Evolutionary conservation across 495 filamentous ascomycete species (phyloP).

Genomic region (Penicillium odoratum): DNA sequence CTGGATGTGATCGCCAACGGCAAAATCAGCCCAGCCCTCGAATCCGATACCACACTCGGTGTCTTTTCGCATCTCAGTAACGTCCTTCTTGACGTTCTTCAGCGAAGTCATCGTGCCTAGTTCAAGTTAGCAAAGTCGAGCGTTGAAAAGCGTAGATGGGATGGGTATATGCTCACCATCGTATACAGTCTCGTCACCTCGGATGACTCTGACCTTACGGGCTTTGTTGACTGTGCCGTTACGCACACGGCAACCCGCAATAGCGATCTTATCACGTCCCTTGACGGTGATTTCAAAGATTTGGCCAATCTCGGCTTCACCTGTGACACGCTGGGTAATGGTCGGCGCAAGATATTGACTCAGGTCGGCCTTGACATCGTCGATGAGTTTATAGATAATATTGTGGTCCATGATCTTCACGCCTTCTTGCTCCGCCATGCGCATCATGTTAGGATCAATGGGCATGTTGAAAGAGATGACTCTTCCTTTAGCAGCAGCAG

Average conservation of each 20-base stretch:
- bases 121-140: conserved; percentile 5
- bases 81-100: conserved; percentile 91
- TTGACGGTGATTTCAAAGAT: conserved; percentile 82
- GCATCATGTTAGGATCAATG: conserved; percentile 65
- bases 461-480: conserved; percentile 86
- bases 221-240: conserved; percentile 69
- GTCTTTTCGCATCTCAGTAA: conserved; percentile 83
- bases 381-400: conserved; percentile 88
- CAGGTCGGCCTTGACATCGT: conserved; percentile 72
- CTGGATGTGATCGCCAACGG: conserved; percentile 82
- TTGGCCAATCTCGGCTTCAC: conserved; percentile 84
- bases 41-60: conserved; percentile 91
- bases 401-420: conserved; percentile 83
- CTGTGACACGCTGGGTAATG: conserved; percentile 67
- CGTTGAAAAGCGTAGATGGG: neutral
- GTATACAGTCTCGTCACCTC: conserved; percentile 68
- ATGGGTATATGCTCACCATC: conserved; percentile 63
- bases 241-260: conserved; percentile 86
- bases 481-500: conserved; percentile 64
- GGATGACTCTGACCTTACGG: conserved; percentile 67
- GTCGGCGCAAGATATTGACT: conserved; percentile 64
- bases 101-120: conserved; percentile 74
- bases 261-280: conserved; percentile 61
- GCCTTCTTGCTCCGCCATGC: conserved; percentile 64
- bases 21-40: conserved; percentile 72